Evolutionary conservation across 805 yeast genomes (phyloP).

Genomic region (Hanseniaspora occidentalis): DNA sequence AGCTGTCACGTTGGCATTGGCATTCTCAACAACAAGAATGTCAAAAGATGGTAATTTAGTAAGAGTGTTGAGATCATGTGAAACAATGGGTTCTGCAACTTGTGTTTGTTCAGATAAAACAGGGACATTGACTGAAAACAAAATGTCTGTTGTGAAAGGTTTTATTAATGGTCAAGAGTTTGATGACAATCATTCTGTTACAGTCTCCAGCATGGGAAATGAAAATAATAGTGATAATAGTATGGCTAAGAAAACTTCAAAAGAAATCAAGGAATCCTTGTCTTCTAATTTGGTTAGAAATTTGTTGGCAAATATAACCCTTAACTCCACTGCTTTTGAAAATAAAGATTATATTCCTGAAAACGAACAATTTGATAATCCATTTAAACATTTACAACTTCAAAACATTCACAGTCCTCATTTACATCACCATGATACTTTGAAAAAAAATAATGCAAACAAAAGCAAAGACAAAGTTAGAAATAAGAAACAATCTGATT

Average conservation of each 20-base stretch:
- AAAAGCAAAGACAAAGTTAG: too few relatives aligned
- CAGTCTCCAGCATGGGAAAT: slow-evolving; percentile 6
- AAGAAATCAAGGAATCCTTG: slow-evolving; percentile 5
- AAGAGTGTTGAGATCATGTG: slow-evolving; percentile 88
- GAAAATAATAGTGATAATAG: slow-evolving; percentile 4
- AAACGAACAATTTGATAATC: slow-evolving; percentile 6
- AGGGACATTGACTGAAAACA: slow-evolving; percentile 90
- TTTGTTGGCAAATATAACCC: slow-evolving; percentile 44
- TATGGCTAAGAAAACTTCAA: slow-evolving; percentile 3
- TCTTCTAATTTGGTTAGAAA: slow-evolving; percentile 11
- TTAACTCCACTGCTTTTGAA: slow-evolving; percentile 89
- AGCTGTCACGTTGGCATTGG: slow-evolving; percentile 92
- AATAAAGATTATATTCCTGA: slow-evolving; percentile 27
- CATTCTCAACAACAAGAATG: slow-evolving; percentile 98
- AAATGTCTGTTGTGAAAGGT: slow-evolving; percentile 82
- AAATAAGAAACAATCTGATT: too few relatives aligned
- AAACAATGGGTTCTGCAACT: slow-evolving; percentile 98
- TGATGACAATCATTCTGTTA: slow-evolving; percentile 31
- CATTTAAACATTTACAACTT: slow-evolving; percentile 18
- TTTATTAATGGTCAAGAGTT: slow-evolving; percentile 47
- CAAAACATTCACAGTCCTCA: slow-evolving; percentile 9
- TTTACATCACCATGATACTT: too few relatives aligned
- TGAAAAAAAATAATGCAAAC: too few relatives aligned
- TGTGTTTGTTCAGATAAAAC: slow-evolving; percentile 96
- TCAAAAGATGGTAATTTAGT: slow-evolving; percentile 91